These are phyloP conservation scores for Orychophragmus violaceus DNA, from an alignment of 345 rosid species.

Conservation along the genomic window DNA sequence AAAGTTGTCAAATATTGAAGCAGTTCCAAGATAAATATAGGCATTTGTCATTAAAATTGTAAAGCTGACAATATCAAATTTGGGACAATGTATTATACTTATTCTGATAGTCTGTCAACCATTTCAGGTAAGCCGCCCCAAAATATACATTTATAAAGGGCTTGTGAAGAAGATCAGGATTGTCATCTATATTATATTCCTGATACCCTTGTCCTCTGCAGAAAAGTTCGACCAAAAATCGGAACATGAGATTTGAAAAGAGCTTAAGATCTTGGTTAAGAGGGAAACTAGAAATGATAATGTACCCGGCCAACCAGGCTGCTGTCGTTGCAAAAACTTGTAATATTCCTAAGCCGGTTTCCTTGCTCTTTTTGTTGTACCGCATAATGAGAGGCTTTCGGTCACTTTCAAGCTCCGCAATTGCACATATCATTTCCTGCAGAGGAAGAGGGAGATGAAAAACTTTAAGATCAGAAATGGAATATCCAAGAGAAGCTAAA, in stretches of 20 bases:
- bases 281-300: background rate
- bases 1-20: conserved; percentile 9
- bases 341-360: conserved; percentile 65
- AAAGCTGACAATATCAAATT: background rate
- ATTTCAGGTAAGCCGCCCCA: conserved; percentile 84
- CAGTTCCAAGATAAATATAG: background rate
- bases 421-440: conserved; percentile 84
- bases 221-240: conserved; percentile 17
- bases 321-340: conserved; percentile 69
- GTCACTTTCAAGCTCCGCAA: conserved; percentile 92
- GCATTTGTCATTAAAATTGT: background rate
- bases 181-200: conserved; percentile 44
- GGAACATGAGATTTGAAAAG: background rate
- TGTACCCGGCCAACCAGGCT: conserved; percentile 65
- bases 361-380: conserved; percentile 66
- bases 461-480: conserved; percentile 12
- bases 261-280: background rate
- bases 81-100: conserved; percentile 37
- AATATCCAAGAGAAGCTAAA: conserved; percentile 1
- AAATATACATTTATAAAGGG: conserved; percentile 79
- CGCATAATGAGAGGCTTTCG: conserved; percentile 61
- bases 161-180: conserved; percentile 62
- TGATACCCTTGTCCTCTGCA: conserved; percentile 64
- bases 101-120: conserved; percentile 65
- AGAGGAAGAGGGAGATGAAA: conserved; percentile 9